phyloP scores from a whole-genome alignment of 352 stramenopile species.

The Globisporangium middletonii region DNA sequence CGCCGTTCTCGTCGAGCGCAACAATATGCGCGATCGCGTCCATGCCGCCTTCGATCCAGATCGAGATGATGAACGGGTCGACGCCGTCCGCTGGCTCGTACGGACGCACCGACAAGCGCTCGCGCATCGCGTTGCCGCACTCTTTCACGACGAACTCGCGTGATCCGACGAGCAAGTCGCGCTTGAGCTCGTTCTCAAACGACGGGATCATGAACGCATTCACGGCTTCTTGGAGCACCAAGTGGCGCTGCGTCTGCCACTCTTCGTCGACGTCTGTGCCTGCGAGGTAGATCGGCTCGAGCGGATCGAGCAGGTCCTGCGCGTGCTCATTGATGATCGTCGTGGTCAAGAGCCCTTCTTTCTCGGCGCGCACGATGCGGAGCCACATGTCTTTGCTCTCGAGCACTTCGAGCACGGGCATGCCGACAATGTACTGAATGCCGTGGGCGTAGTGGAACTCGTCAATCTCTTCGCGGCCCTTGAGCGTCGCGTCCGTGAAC shows the following conservation, averaged over 20 bases:
- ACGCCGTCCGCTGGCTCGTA: conserved; percentile 73
- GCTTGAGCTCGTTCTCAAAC: conserved; percentile 83
- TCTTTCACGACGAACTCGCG: conserved; percentile 73
- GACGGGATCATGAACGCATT: conserved; percentile 79
- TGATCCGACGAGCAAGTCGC: conserved; percentile 64
- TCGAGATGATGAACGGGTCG: conserved; percentile 82
- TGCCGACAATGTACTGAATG: conserved; percentile 80
- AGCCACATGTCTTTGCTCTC: conserved; percentile 74
- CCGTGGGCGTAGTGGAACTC: conserved; percentile 86
- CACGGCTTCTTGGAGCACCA: conserved; percentile 81
- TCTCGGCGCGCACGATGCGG: conserved; percentile 69
- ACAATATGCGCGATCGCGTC: conserved; percentile 82
- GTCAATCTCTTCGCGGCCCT: conserved; percentile 84
- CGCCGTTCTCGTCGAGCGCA: conserved; percentile 80
- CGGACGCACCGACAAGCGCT: conserved; percentile 64
- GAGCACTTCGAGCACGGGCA: conserved; percentile 79
- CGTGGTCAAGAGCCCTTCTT: conserved; percentile 77
- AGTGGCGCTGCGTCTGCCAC: conserved; percentile 80
- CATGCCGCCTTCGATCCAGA: conserved; percentile 78
- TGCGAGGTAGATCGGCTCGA: conserved; percentile 67
- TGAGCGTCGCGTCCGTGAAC: conserved; percentile 70
- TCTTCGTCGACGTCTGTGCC: conserved; percentile 64
- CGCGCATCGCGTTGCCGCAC: conserved; percentile 60
- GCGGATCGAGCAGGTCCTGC: conserved; percentile 76
- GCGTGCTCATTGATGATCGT: conserved; percentile 78